phyloP scores from a whole-genome alignment of 225 moss, liverwort and hornwort genomes.

The Anthoceros angustus region DNA sequence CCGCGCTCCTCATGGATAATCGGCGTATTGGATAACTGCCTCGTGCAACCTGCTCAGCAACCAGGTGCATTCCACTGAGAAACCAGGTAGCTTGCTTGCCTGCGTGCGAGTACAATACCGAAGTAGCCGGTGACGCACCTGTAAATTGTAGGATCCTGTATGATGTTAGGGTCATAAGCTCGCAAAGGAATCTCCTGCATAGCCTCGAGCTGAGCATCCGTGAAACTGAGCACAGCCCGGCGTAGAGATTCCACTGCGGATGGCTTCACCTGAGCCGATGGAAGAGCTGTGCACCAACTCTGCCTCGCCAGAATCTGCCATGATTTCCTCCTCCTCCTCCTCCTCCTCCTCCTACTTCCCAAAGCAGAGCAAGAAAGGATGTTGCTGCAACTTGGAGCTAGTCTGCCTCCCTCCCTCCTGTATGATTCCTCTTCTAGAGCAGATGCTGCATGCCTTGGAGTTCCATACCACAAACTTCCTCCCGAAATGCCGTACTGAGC shows the following conservation, averaged over 20 bases:
- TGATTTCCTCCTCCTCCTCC: too few species aligned
- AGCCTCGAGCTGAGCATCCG: slow-evolving; percentile 39
- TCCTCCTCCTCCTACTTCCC: too few species aligned
- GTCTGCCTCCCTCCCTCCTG: too few species aligned
- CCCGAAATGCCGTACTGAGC: too few species aligned
- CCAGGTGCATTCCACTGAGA: too few species aligned
- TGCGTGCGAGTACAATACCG: too few species aligned
- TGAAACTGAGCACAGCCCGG: slow-evolving; percentile 51
- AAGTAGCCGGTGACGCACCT: slow-evolving; percentile 14
- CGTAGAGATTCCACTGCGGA: slow-evolving; percentile 31
- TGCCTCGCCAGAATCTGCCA: too few species aligned
- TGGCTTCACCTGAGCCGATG: slow-evolving; percentile 54
- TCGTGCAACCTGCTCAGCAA: slow-evolving; percentile 39
- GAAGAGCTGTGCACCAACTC: slow-evolving; percentile 50
- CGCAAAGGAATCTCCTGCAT: slow-evolving; percentile 81
- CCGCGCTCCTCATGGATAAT: slow-evolving; percentile 82
- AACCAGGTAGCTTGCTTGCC: neutral
- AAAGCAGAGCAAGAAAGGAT: too few species aligned
- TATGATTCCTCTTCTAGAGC: too few species aligned
- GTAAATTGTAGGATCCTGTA: slow-evolving; percentile 86
- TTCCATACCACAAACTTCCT: too few species aligned
- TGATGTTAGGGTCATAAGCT: slow-evolving; percentile 48
- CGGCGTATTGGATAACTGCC: slow-evolving; percentile 55
- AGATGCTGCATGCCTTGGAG: too few species aligned
- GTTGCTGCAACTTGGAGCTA: too few species aligned